These are phyloP conservation scores for Ogataea corticis DNA, from an alignment of 805 yeast genomes.

Conservation along the genomic window DNA sequence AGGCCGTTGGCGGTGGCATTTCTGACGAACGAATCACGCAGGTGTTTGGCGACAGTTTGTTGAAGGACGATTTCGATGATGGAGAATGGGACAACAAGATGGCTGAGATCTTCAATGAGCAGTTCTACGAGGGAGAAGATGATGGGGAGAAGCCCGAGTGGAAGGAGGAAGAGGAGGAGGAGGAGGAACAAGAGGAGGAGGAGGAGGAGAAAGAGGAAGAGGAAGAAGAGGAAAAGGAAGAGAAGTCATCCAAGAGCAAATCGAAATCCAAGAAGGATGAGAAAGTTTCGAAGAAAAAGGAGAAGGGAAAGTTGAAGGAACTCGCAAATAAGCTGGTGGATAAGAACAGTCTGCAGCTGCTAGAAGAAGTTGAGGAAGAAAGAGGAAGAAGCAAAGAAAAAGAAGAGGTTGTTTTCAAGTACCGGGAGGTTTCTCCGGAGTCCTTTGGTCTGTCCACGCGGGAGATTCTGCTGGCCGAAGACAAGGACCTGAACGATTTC, in stretches of 20 bases:
- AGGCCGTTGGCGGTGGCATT: constrained; percentile 66
- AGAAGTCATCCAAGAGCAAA: constrained; percentile 31
- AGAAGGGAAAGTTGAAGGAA: constrained; percentile 58
- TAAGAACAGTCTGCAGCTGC: constrained; percentile 59
- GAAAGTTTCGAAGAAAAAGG: constrained; percentile 59
- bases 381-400: constrained; percentile 57
- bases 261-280: constrained; percentile 55
- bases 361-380: constrained; percentile 68
- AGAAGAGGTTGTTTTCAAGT: constrained; percentile 63
- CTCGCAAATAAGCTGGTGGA: constrained; percentile 81
- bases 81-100: constrained; percentile 88
- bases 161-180: constrained; percentile 59
- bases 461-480: constrained; percentile 90
- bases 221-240: constrained; percentile 42
- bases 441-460: constrained; percentile 80
- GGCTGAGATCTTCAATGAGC: constrained; percentile 83
- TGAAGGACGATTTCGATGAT: constrained; percentile 87
- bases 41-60: constrained; percentile 71
- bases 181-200: constrained; percentile 39
- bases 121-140: constrained; percentile 70
- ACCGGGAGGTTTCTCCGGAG: constrained; percentile 95
- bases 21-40: constrained; percentile 58
- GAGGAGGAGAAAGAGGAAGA: constrained; percentile 34
- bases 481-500: constrained; percentile 76
- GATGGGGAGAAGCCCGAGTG: constrained; percentile 60